Conservation (phyloP, 2,329 filamentous ascomycete genomes). For the Pseudopyrenochaeta lycopersici region DNA sequence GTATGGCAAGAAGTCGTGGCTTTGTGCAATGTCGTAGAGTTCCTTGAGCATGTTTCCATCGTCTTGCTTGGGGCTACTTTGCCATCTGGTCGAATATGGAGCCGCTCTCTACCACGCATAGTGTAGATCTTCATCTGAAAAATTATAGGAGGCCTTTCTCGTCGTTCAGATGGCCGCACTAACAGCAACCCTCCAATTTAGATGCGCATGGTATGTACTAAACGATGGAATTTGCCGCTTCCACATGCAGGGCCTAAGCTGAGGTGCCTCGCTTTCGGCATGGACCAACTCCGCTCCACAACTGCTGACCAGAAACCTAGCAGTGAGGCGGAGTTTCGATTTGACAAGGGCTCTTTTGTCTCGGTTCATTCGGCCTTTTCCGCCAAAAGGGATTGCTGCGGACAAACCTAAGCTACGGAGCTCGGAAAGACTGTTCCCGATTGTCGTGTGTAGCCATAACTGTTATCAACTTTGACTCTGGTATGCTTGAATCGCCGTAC, state of each 20-base stretch:
- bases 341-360: too few species aligned
- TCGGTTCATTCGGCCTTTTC: too few species aligned
- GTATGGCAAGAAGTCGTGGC: too few species aligned
- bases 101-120: not conserved
- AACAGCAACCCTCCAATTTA: not conserved
- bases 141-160: not conserved
- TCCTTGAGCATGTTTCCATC: not conserved
- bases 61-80: not conserved
- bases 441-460: too few species aligned
- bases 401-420: too few species aligned
- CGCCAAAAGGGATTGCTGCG: too few species aligned
- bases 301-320: not conserved
- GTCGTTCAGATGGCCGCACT: not conserved
- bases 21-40: too few species aligned
- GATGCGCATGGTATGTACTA: not conserved
- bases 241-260: not conserved
- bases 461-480: too few species aligned
- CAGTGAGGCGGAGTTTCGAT: not conserved
- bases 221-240: not conserved
- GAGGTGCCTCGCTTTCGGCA: not conserved
- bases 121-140: not conserved
- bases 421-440: too few species aligned
- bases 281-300: not conserved
- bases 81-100: not conserved
- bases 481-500: too few species aligned